A percentile compares a stretch with the other conserved stretches of the same genome.
phyloP scores from a whole-genome alignment of 2,329 filamentous ascomycete species.

The Claviceps paspali region DNA sequence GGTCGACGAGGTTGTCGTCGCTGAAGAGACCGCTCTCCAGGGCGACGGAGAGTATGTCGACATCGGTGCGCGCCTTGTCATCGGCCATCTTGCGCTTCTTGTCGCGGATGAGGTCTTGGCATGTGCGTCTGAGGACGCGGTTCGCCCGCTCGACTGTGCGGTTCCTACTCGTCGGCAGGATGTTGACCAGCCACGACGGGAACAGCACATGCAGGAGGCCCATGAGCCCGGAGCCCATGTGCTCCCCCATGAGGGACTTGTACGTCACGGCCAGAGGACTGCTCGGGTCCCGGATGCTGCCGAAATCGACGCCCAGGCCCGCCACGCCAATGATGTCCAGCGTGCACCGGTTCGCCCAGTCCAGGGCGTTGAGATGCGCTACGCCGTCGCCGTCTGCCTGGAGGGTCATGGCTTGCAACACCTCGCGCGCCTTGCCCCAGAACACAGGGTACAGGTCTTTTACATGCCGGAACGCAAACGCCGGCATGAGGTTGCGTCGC shows the following conservation, averaged over 20 bases:
- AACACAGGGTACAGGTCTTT: conserved; percentile 76
- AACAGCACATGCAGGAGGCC: conserved; percentile 46
- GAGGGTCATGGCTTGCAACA: conserved; percentile 44
- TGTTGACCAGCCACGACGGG: conserved; percentile 42
- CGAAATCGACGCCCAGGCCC: conserved; percentile 57
- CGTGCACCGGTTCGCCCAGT: conserved; percentile 52
- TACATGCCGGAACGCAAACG: conserved; percentile 73
- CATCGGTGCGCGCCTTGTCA: conserved; percentile 33
- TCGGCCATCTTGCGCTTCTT: conserved; percentile 43
- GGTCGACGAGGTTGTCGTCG: conserved; percentile 70
- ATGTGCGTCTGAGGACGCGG: conserved; percentile 46
- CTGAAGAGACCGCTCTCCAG: conserved; percentile 60
- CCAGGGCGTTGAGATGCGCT: conserved; percentile 38
- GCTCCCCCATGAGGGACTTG: conserved; percentile 32
- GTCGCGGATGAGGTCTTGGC: conserved; percentile 50
- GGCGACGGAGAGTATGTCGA: conserved; percentile 71
- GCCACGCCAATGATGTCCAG: conserved; percentile 64
- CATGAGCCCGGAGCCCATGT: conserved; percentile 33
- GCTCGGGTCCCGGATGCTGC: conserved; percentile 44
- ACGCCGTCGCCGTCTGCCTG: conserved; percentile 16
- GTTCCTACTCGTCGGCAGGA: conserved; percentile 58
- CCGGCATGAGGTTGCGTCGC: conserved; percentile 64
- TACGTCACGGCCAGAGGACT: conserved; percentile 46
- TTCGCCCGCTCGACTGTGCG: conserved; percentile 42
- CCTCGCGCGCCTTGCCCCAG: conserved; percentile 61